Evolutionary conservation across 805 yeast genomes (phyloP).

Genomic region (Zygosaccharomyces pseudorouxii): DNA sequence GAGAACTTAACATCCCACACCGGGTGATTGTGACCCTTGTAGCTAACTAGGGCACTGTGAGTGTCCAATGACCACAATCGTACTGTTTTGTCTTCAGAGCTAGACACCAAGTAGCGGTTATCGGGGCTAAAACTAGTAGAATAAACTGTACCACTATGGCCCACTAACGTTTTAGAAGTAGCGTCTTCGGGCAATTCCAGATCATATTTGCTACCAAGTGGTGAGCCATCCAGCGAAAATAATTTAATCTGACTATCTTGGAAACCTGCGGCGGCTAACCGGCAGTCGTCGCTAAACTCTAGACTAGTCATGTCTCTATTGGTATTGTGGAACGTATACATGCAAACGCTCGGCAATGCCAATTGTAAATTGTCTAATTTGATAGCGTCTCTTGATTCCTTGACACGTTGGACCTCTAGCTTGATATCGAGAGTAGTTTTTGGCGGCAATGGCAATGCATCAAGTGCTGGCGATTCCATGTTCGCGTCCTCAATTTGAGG

Average conservation of each 20-base stretch:
- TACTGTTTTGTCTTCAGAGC: constrained; percentile 89
- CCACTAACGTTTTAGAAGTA: constrained; percentile 47
- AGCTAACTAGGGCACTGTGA: constrained; percentile 81
- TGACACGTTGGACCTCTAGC: constrained; percentile 70
- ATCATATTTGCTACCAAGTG: constrained; percentile 52
- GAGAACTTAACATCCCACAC: constrained; percentile 96
- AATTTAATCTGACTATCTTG: constrained; percentile 85
- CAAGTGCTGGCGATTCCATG: constrained; percentile 66
- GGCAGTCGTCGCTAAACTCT: constrained; percentile 82
- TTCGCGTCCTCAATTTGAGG: constrained; percentile 25
- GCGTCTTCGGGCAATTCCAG: constrained; percentile 37
- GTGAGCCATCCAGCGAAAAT: constrained; percentile 92
- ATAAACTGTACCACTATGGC: constrained; percentile 93
- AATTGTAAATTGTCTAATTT: constrained; percentile 67
- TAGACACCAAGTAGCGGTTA: constrained; percentile 68
- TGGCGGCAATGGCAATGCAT: constrained; percentile 77
- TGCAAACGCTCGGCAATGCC: constrained; percentile 87
- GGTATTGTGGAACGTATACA: constrained; percentile 97
- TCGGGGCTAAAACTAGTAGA: constrained; percentile 90
- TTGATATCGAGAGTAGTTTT: constrained; percentile 76
- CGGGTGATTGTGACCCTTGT: constrained; percentile 94
- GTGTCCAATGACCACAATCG: constrained; percentile 94
- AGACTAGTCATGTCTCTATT: constrained; percentile 82
- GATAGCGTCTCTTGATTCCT: constrained; percentile 75
- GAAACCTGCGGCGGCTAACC: constrained; percentile 89